These are phyloP conservation scores for Camellia sinensis DNA, from an alignment of 148 eudicot species.

Conservation along the genomic window DNA sequence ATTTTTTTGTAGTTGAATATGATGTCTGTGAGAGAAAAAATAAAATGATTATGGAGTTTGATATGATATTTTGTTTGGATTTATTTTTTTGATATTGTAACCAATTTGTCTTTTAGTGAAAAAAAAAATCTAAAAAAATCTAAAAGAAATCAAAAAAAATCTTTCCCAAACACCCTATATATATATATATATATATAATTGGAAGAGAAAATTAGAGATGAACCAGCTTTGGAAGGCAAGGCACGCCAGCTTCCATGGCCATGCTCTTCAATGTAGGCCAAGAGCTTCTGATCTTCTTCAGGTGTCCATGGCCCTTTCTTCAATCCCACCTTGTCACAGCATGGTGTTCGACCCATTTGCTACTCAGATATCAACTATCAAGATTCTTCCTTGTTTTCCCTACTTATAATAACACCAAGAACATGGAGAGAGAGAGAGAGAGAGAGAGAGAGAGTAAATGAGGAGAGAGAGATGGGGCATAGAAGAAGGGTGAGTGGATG, in stretches of 20 bases:
- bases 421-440: not conserved
- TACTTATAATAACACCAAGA: not conserved
- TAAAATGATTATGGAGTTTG: too few species aligned
- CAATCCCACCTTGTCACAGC: constrained; percentile 82
- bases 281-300: constrained; percentile 93
- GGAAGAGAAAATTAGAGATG: not conserved
- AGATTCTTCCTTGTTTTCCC: too few species aligned
- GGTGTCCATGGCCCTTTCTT: constrained; percentile 99
- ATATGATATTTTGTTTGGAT: too few species aligned
- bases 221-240: constrained; percentile 75
- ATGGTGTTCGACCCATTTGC: constrained; percentile 83
- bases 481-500: constrained; percentile 31
- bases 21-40: too few species aligned
- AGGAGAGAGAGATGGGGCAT: not conserved
- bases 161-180: too few species aligned
- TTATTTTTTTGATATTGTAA: too few species aligned
- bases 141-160: not conserved
- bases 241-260: constrained; percentile 99
- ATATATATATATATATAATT: not conserved
- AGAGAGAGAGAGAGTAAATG: too few species aligned
- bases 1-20: too few species aligned
- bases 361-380: not conserved
- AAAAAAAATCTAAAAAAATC: too few species aligned
- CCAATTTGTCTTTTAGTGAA: too few species aligned
- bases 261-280: constrained; percentile 80